phyloP scores from a whole-genome alignment of 768 basidiomycete species.

The Calocybe indica region DNA sequence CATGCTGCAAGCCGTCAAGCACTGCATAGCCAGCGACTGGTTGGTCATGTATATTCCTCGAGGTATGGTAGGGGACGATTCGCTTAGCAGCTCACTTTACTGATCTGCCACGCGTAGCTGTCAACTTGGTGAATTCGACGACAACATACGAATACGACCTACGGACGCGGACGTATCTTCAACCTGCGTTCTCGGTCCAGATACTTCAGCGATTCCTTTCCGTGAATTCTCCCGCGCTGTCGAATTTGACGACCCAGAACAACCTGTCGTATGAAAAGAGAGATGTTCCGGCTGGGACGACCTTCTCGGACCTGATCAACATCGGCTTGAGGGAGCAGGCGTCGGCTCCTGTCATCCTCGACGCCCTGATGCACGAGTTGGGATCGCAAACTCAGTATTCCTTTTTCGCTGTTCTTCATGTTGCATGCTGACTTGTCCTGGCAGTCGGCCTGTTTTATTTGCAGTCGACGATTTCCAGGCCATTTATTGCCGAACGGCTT shows the following conservation, averaged over 20 bases:
- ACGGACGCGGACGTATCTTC: conserved; percentile 71
- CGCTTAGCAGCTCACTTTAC: neutral
- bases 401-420: neutral
- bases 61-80: conserved; percentile 34
- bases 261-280: conserved; percentile 42
- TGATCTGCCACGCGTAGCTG: conserved; percentile 13
- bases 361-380: conserved; percentile 54
- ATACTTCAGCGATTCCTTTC: conserved; percentile 55
- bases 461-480: conserved; percentile 89
- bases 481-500: conserved; percentile 60
- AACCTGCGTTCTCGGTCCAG: conserved; percentile 58
- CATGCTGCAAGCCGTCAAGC: conserved; percentile 71
- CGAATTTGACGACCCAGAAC: conserved; percentile 31
- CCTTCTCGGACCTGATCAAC: conserved; percentile 49
- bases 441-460: conserved; percentile 70
- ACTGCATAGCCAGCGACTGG: conserved; percentile 62
- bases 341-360: conserved; percentile 50
- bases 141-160: conserved; percentile 70
- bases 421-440: neutral
- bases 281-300: conserved; percentile 41
- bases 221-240: conserved; percentile 48
- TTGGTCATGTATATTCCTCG: conserved; percentile 82
- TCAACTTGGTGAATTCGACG: conserved; percentile 65
- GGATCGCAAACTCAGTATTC: conserved; percentile 55
- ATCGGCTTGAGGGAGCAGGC: conserved; percentile 49